These are phyloP conservation scores for Saussurea involucrata DNA, from an alignment of 129 eudicot genomes.

Conservation along the genomic window DNA sequence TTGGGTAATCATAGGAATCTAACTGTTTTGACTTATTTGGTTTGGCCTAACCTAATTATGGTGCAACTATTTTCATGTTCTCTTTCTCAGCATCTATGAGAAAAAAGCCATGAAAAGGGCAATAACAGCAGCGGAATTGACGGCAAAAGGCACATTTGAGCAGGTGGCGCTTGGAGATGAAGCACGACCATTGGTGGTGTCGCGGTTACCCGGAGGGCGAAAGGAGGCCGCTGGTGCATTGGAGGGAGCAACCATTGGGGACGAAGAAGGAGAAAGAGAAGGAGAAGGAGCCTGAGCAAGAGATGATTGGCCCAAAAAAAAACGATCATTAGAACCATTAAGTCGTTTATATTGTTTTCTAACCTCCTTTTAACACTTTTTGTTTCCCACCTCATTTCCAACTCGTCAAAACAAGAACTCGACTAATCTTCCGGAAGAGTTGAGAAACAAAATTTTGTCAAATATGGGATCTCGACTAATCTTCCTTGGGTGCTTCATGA, in stretches of 20 bases:
- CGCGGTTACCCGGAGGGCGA: not conserved
- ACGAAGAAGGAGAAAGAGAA: too few relatives aligned
- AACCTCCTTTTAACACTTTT: too few relatives aligned
- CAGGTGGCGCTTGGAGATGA: conserved; percentile 11
- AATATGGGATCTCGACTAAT: too few relatives aligned
- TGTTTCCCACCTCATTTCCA: too few relatives aligned
- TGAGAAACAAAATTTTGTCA: conserved; percentile 39
- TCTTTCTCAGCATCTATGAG: not conserved
- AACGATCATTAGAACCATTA: not conserved
- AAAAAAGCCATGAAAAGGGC: not conserved
- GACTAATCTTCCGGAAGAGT: conserved; percentile 66
- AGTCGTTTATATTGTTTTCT: not conserved
- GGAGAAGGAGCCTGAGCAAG: not conserved
- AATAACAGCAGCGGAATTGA: not conserved
- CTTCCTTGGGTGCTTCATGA: conserved; percentile 90
- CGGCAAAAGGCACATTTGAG: conserved; percentile 1
- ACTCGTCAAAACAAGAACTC: too few relatives aligned
- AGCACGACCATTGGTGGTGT: conserved; percentile 7
- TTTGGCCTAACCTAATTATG: too few relatives aligned
- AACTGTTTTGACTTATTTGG: too few relatives aligned
- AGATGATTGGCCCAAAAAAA: not conserved
- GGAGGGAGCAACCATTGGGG: too few relatives aligned
- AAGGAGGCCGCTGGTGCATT: not conserved
- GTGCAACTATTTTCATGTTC: not conserved
- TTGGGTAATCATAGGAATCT: too few relatives aligned